Evolutionary conservation across 441 rosid species (phyloP), one percentile per base, ranked within the genome.

Genomic region (Brassica hybrid): DNA sequence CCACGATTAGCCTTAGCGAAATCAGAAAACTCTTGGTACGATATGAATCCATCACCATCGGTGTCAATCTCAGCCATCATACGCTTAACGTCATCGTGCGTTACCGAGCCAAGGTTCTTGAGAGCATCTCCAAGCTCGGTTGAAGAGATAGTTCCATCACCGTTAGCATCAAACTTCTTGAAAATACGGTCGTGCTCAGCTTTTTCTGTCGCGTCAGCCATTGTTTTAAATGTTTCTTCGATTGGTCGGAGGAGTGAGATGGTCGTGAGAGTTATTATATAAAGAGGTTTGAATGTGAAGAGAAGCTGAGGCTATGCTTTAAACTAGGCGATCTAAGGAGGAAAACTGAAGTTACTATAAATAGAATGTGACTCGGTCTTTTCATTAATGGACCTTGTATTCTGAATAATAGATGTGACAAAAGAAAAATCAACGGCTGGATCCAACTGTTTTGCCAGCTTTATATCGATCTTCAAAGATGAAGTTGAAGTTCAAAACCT

Each of bases 21-120:
- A 6, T 80, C 86, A 5, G 77, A 81, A 82, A 86, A 94, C 61
- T 91, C 97, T 48, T 87, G 30, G 32, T 79, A 85, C 1, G 98
- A 92, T 43, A 94, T 94, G 84, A 56, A 85, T 21, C 98, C 97
- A 61, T 92, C 98, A 2, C 94, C 94, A 52, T 94, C 91, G 0
- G 94, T 90, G 48, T 94, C 98, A 11, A 94, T 90, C 85, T 94
- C 98, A 0, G 84, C 83, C 98, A 94, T 94, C 98, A 94, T 94
- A 30, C 91, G 84, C 18, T 88, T 79, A 5, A 92, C 45, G 62
- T 94, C 98, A 0, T 86, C 96, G 0, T 27, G 34, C 0, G 93
- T 86, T 69, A 87, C 91, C 0, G 90, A 85, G 0, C 92, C 89
- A 0, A 91, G 89, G 8, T 86, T 67, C 85, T 90, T 90, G 58